Percentiles rank a stretch among this genome's conserved stretches.
phyloP scores from a whole-genome alignment of 495 filamentous ascomycete species.

The Acidomyces sp. region DNA sequence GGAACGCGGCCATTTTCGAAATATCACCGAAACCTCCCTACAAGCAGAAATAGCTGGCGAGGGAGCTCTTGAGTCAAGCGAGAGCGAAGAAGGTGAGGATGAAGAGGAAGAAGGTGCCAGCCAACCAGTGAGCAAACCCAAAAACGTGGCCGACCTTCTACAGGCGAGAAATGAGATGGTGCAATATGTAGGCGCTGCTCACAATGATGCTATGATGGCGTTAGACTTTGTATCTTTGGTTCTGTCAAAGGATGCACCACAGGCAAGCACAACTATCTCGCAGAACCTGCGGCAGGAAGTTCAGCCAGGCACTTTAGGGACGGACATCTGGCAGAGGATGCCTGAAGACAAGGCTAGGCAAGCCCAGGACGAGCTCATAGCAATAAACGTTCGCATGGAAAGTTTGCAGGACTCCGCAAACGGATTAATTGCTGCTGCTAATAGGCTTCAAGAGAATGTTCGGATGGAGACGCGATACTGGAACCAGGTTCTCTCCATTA shows the following conservation, averaged over 20 bases:
- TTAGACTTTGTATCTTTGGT: conserved; percentile 79
- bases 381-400: conserved; percentile 68
- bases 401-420: conserved; percentile 62
- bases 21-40: conserved; percentile 32
- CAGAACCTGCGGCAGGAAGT: conserved; percentile 51
- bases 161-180: conserved; percentile 18
- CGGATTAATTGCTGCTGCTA: conserved; percentile 57
- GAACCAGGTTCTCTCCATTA: conserved; percentile 68
- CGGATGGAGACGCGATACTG: conserved; percentile 73
- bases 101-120: conserved; percentile 9
- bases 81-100: conserved; percentile 10
- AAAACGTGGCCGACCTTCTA: conserved; percentile 13
- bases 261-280: conserved; percentile 56
- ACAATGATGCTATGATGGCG: conserved; percentile 50
- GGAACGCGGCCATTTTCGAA: conserved; percentile 28
- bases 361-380: conserved; percentile 44
- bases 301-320: conserved; percentile 62
- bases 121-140: conserved; percentile 1
- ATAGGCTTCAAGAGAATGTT: conserved; percentile 61
- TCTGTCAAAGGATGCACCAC: conserved; percentile 61
- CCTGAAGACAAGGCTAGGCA: conserved; percentile 30
- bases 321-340: conserved; percentile 47
- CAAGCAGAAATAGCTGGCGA: conserved; percentile 57
- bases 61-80: conserved; percentile 20
- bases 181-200: conserved; percentile 31